Percentiles rank a stretch among this genome's conserved stretches.
Conservation (phyloP, 2,329 filamentous ascomycete species). For the Pseudocercospora pini-densiflorae region DNA sequence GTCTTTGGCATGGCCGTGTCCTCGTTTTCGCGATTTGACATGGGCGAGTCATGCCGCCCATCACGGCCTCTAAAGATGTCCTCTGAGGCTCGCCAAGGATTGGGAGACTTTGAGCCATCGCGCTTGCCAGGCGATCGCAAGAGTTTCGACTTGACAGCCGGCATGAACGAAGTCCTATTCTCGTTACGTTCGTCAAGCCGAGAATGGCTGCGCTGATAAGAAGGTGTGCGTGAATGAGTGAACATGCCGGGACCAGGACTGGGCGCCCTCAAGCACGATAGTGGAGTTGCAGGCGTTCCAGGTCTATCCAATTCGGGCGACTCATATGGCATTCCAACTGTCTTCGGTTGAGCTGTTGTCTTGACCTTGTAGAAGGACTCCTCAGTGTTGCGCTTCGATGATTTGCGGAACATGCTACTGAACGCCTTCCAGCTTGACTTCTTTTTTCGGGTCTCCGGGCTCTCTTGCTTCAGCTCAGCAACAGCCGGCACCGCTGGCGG, state of each 20-base stretch:
- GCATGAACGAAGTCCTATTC: conserved; percentile 6
- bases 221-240: conserved; percentile 1
- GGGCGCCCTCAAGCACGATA: conserved; percentile 22
- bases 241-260: conserved; percentile 14
- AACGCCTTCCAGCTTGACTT: conserved; percentile 38
- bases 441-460: conserved; percentile 22
- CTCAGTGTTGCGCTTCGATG: conserved; percentile 19
- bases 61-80: conserved; percentile 20
- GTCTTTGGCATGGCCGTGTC: conserved; percentile 19
- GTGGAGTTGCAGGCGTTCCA: conserved; percentile 8
- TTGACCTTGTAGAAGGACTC: conserved; percentile 14
- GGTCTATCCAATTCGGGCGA: conserved; percentile 3
- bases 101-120: conserved; percentile 10
- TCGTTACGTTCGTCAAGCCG: conserved; percentile 14
- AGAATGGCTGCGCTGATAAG: conserved; percentile 7
- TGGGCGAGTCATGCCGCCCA: conserved; percentile 22
- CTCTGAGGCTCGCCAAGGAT: conserved; percentile 20
- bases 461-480: neutral
- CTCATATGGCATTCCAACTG: neutral
- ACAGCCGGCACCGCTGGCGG: conserved; percentile 8
- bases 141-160: neutral
- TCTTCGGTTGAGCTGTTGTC: neutral
- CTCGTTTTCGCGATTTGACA: conserved; percentile 9
- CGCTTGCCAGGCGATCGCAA: conserved; percentile 2
- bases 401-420: conserved; percentile 32